Evolutionary conservation across 2,329 filamentous ascomycete genomes (phyloP), one percentile per base, ranked within the genome.

Genomic region (Colletotrichum sp.): DNA sequence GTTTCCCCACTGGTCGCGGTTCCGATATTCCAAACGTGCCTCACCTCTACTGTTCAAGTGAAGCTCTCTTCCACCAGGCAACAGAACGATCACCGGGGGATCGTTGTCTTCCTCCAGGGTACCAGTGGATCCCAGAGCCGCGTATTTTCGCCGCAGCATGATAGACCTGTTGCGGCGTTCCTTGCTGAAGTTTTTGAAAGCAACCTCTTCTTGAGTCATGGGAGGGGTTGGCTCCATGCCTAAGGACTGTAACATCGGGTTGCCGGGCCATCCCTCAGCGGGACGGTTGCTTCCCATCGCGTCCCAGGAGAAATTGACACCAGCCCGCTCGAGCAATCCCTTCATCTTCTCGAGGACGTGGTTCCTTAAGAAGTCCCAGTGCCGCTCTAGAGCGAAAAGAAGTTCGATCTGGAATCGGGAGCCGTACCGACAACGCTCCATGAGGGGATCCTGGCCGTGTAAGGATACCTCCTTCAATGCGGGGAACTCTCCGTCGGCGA

Each of bases 131-230:
- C 36, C 36, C 36, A 39, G 7, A 39, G 36, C 36, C 36, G 36
- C 36, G 1, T 44, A 44, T 18, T 44, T n/a, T 49, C 9, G 44
- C 44, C 18, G 57, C 57, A 60, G 26, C 57, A 13, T 18, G 55
- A 16, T 6, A 0, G 15, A 59, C n/a, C 1, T 18, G 8, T 28
- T 32, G 24, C 0, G 6, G 3, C 28, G 57, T 7, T 30, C n/a
- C 15, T 18, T 12, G 57, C 26, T 60, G 6, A 60, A n/a, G 12
- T 10, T 0, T 2, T 12, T 12, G 8, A 18, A 60, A 6, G 4
- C 28, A 5, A 7, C 12, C 26, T 60, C 57, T 6, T 32, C 16
- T 18, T 60, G 1, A 0, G 24, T 60, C 16, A 32, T 32, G n/a
- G 9, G 57, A 52, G n/a, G 44, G 10, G 44, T 52, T 21, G n/a